Evolutionary conservation across 164 flowering plant genomes (phyloP).

Genomic region (Paratinospora sagittata): DNA sequence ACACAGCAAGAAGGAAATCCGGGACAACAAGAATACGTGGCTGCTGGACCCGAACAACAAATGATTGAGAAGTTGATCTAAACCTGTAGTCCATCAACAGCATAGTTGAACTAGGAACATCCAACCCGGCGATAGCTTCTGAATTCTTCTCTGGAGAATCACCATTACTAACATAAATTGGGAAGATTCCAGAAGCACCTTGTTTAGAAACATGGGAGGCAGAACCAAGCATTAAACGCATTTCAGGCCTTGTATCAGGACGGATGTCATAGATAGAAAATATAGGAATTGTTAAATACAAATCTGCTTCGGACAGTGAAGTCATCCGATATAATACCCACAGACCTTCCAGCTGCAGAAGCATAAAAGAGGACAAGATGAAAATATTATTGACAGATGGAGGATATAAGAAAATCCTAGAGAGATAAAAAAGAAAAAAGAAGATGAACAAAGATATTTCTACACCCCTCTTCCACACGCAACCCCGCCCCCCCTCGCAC

Average conservation of each 20-base stretch:
- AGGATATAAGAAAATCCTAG: background rate
- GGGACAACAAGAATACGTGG: constrained; percentile 93
- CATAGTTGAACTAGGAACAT: constrained; percentile 74
- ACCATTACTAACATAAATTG: constrained; percentile 23
- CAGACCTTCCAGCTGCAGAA: constrained; percentile 85
- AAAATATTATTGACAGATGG: background rate
- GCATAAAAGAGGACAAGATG: background rate
- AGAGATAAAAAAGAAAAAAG: background rate
- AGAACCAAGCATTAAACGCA: constrained; percentile 97
- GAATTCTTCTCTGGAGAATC: constrained; percentile 24
- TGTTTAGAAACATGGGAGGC: constrained; percentile 65
- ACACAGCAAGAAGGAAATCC: constrained; percentile 90
- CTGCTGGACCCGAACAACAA: constrained; percentile 83
- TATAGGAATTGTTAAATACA: constrained; percentile 82
- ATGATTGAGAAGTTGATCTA: constrained; percentile 68
- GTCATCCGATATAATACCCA: constrained; percentile 98
- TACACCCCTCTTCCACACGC: no score
- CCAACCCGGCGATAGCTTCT: constrained; percentile 30
- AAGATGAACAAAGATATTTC: background rate
- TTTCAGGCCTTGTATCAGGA: constrained; percentile 81
- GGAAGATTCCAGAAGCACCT: constrained; percentile 33
- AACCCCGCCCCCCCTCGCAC: no score
- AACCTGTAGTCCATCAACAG: constrained; percentile 80
- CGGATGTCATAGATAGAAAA: constrained; percentile 81
- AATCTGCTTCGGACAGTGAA: constrained; percentile 80